Conservation (phyloP, 108 stramenopile species). For the Aurantiochytrium sp. region DNA sequence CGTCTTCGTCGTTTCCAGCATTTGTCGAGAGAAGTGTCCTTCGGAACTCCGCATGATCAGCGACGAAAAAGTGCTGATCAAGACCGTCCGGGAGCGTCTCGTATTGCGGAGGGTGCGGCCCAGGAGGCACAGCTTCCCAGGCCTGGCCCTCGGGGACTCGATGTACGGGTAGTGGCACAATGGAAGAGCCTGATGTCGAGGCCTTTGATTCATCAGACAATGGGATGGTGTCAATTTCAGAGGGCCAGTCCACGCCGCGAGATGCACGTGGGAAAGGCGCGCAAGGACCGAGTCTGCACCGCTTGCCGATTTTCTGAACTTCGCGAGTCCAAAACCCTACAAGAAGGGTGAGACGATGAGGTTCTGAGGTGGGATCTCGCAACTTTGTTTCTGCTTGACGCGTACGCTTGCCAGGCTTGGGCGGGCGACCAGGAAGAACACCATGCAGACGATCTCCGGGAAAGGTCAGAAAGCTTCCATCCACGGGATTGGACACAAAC, state of each 20-base stretch:
- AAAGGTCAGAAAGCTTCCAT: slow-evolving; percentile 63
- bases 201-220: too few relatives aligned
- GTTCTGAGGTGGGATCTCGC: background rate
- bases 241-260: background rate
- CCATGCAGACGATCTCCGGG: slow-evolving; percentile 73
- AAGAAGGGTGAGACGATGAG: slow-evolving; percentile 60
- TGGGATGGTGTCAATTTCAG: background rate
- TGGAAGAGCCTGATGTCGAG: too few relatives aligned
- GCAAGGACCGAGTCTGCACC: slow-evolving; percentile 63
- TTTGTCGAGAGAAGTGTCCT: too few relatives aligned
- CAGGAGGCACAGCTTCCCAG: background rate
- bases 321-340: slow-evolving; percentile 77
- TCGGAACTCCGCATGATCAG: too few relatives aligned
- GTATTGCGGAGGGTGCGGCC: background rate
- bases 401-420: background rate
- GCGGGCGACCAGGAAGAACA: slow-evolving; percentile 65
- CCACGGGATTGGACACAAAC: slow-evolving; percentile 50
- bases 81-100: background rate
- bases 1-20: too few relatives aligned
- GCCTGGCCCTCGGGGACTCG: background rate
- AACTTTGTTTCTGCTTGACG: background rate
- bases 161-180: background rate
- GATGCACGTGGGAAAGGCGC: slow-evolving; percentile 63
- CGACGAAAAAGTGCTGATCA: background rate
- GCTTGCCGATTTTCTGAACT: slow-evolving; percentile 62